A percentile compares a stretch with the other conserved stretches of the same genome.
Conservation (phyloP, 192 early-diverging fungal genomes). For the Cetraspora pellucida region DNA sequence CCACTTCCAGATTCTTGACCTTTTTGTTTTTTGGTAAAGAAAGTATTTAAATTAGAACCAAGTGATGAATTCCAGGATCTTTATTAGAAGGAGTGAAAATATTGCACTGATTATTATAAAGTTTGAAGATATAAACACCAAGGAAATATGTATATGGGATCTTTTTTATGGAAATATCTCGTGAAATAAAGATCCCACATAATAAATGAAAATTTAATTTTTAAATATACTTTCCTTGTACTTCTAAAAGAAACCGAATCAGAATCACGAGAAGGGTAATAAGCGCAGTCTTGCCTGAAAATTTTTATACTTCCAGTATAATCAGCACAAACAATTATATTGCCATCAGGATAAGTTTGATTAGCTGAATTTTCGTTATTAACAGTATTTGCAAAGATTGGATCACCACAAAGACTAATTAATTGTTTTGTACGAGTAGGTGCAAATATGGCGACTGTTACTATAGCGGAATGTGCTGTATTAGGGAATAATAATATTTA, state of each 20-base stretch:
- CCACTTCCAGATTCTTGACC: background rate
- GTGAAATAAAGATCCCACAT: background rate
- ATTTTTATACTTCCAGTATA: constrained; percentile 64
- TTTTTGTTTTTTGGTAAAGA: background rate
- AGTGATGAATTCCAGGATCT: constrained; percentile 30
- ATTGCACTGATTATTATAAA: background rate
- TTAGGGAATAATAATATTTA: constrained; percentile 36
- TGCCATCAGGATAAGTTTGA: constrained; percentile 47
- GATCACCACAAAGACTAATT: constrained; percentile 55
- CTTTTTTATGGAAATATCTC: background rate
- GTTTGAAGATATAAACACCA: too few relatives aligned
- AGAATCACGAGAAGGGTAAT: constrained; percentile 30
- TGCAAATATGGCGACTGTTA: constrained; percentile 67
- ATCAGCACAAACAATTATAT: constrained; percentile 69
- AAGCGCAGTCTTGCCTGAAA: constrained; percentile 62
- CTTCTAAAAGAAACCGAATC: constrained; percentile 14
- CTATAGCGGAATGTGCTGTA: constrained; percentile 53
- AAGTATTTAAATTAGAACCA: background rate
- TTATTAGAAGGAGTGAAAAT: background rate
- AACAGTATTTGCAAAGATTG: constrained; percentile 49
- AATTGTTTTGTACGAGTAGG: constrained; percentile 62
- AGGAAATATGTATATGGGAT: background rate
- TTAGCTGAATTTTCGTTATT: constrained; percentile 35
- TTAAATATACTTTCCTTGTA: background rate
- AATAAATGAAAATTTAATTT: background rate